Evolutionary conservation across 768 basidiomycete species (phyloP), one percentile per base, ranked within the genome.

Genomic region (Rubroboletus satanas): DNA sequence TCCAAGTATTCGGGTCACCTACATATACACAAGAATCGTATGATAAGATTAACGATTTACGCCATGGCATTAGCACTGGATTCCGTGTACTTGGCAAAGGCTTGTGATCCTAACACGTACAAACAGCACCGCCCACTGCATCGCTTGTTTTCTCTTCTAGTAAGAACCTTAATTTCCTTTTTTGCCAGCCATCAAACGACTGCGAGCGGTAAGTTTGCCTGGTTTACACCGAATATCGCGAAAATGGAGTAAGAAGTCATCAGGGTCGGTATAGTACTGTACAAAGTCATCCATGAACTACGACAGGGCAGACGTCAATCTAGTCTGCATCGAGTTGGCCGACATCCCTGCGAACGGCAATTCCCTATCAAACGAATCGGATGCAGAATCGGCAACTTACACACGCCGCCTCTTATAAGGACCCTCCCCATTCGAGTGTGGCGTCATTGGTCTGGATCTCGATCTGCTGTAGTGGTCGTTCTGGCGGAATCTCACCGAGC

Each of bases 101-200:
- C 47, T 49, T 54, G 39, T 12, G 49, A 45, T 49, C 48, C 51
- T 52, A 61, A 55, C 44, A 59, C 15, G 35, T 8, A 43, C 51
- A 55, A 52, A 59, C 28, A 54, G 4, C 31, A 31, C 32, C 8
- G 9, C 12, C n/a, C 36, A 38, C n/a, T n/a, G 21, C 21, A 21
- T 21, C 21, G 21, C 21, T 21, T 21, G 21, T 21, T 21, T 21
- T 1, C 21, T 21, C 2, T 21, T 21, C 21, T 1, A 21, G 21
- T 21, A 26, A 26, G 26, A 26, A 1, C 26, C 26, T 5, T 26
- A 4, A 26, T 26, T 26, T 26, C 26, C 26, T 26, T 26, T 26
- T 26, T 26, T 26, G 26, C 26, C 26, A 26, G 26, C 26, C 26
- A 26, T 26, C 23, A 2, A n/a, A n/a, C n/a, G n/a, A n/a, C n/a